Conservation (phyloP, 306 rosid genomes). For the Glycine soja region DNA sequence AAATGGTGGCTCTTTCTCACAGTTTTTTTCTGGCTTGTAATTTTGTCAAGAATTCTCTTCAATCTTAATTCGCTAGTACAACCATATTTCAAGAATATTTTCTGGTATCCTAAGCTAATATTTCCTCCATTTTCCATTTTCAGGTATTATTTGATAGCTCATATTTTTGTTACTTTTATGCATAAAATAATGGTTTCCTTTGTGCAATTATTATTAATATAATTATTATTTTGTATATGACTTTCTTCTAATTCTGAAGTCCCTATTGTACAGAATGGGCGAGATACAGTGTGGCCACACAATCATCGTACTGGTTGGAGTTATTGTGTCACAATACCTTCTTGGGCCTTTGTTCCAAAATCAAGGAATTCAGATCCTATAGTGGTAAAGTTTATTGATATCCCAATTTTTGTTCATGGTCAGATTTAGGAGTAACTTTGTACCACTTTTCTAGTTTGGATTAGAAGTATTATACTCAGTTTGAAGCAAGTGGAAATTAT, state of each 20-base stretch:
- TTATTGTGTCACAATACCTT: conserved; percentile 80
- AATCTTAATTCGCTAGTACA: conserved; percentile 14
- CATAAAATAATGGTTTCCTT: conserved; percentile 25
- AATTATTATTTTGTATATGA: not conserved
- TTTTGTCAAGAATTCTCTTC: conserved; percentile 22
- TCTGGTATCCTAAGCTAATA: conserved; percentile 33
- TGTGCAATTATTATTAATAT: not conserved
- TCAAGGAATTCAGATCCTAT: conserved; percentile 85
- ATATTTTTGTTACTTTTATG: conserved; percentile 12
- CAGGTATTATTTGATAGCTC: conserved; percentile 12
- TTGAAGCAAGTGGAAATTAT: conserved; percentile 26
- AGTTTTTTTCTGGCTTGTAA: not conserved
- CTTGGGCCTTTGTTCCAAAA: conserved; percentile 85
- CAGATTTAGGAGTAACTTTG: conserved; percentile 56
- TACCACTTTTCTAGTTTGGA: conserved; percentile 43
- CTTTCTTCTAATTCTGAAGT: conserved; percentile 33
- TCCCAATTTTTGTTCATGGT: conserved; percentile 51
- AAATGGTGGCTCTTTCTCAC: not conserved
- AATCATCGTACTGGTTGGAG: conserved; percentile 85
- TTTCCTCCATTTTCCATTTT: conserved; percentile 32
- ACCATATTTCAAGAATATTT: conserved; percentile 23
- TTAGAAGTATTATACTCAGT: not conserved
- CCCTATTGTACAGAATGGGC: conserved; percentile 73
- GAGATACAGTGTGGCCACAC: conserved; percentile 91
- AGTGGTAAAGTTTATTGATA: conserved; percentile 72